These are phyloP conservation scores for Corchorus capsularis DNA, from an alignment of 345 rosid genomes.

Conservation along the genomic window DNA sequence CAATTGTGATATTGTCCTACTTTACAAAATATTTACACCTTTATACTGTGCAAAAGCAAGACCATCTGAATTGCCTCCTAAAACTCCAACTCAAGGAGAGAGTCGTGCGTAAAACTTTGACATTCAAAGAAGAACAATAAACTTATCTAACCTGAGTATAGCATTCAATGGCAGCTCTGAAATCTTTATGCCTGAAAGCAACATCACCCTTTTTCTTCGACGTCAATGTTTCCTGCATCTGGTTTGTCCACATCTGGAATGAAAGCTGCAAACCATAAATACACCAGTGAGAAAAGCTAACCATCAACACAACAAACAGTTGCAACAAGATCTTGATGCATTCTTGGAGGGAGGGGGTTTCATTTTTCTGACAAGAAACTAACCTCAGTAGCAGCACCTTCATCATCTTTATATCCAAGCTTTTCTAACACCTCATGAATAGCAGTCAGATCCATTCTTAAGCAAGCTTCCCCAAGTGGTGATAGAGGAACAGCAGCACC, in stretches of 20 bases:
- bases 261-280: slow-evolving; percentile 62
- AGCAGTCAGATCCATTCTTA: slow-evolving; percentile 79
- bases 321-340: too few species aligned
- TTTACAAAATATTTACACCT: background rate
- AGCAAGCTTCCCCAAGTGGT: slow-evolving; percentile 95
- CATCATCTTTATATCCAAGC: slow-evolving; percentile 83
- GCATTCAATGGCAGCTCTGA: slow-evolving; percentile 62
- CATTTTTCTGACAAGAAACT: background rate
- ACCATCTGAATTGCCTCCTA: background rate
- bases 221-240: slow-evolving; percentile 85
- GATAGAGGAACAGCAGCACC: slow-evolving; percentile 56
- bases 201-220: slow-evolving; percentile 90
- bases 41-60: background rate
- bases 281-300: background rate
- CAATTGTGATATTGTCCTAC: background rate
- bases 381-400: slow-evolving; percentile 90
- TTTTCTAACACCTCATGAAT: slow-evolving; percentile 76
- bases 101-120: background rate
- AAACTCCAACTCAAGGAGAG: background rate
- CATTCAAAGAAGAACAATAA: background rate
- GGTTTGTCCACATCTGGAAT: slow-evolving; percentile 98
- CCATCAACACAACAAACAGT: background rate
- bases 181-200: slow-evolving; percentile 81
- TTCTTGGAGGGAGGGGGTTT: background rate
- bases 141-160: slow-evolving; percentile 69